phyloP scores from a whole-genome alignment of 768 basidiomycete species.

The Paxillus rubicundulus region DNA sequence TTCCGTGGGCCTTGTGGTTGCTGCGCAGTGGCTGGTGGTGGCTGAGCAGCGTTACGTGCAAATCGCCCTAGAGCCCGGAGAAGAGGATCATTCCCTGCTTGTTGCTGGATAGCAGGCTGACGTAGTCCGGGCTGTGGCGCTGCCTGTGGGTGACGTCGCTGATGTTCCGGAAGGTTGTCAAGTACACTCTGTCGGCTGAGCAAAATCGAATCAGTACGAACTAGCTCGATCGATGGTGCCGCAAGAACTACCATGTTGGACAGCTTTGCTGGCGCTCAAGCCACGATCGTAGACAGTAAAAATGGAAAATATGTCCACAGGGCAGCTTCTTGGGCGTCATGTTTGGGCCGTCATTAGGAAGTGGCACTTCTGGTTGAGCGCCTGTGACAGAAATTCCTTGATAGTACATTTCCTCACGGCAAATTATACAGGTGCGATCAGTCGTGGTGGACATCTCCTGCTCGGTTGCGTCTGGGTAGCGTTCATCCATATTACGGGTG shows the following conservation, averaged over 20 bases:
- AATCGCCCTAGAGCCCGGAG: constrained; percentile 47
- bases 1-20: constrained; percentile 32
- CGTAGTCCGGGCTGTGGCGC: constrained; percentile 31
- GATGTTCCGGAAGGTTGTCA: constrained; percentile 43
- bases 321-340: constrained; percentile 95
- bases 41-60: constrained; percentile 51
- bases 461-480: constrained; percentile 89
- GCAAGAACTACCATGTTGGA: constrained; percentile 81
- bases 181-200: constrained; percentile 74
- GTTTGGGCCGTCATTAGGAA: constrained; percentile 68
- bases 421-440: constrained; percentile 96
- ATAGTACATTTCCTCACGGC: constrained; percentile 88
- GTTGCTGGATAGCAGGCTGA: constrained; percentile 32
- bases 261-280: constrained; percentile 98
- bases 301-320: constrained; percentile 98
- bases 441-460: constrained; percentile 79
- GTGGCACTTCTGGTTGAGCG: constrained; percentile 17
- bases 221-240: constrained; percentile 1
- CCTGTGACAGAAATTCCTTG: constrained; percentile 30
- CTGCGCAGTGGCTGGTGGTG: constrained; percentile 35
- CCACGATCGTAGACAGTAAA: constrained; percentile 96
- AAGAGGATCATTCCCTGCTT: constrained; percentile 37
- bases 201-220: constrained; percentile 8
- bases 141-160: constrained; percentile 29
- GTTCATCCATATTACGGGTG: constrained; percentile 93